Conservation (phyloP, 2,329 filamentous ascomycete genomes). For the Aspergillus unguis region DNA sequence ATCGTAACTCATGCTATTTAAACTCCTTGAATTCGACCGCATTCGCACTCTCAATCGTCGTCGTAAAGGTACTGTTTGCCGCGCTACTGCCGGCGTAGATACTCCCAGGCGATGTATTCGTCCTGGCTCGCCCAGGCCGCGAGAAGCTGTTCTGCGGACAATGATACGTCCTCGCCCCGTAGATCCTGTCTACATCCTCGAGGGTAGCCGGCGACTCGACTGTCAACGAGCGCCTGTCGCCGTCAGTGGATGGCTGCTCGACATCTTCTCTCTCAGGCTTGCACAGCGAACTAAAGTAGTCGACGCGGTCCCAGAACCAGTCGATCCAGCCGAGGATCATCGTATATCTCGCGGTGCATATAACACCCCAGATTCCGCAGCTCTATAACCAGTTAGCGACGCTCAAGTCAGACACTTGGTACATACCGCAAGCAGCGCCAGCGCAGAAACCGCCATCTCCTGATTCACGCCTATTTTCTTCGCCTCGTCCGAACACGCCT, state of each 20-base stretch:
- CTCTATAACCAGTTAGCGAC: neutral
- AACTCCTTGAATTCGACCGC: neutral
- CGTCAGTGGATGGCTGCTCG: neutral
- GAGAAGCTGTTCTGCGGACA: conserved; percentile 1
- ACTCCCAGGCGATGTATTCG: neutral
- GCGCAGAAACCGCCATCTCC: neutral
- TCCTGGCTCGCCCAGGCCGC: neutral
- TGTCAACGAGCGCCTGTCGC: neutral
- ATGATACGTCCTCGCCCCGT: conserved; percentile 1
- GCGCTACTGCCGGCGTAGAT: neutral
- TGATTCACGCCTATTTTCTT: neutral
- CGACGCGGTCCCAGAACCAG: neutral
- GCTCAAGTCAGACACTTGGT: neutral
- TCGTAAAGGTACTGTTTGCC: neutral
- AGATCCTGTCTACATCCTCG: neutral
- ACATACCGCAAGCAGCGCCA: conserved; percentile 5
- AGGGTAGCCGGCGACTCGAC: neutral
- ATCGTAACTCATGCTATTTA: no score
- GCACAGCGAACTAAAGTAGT: neutral
- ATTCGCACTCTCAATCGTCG: neutral
- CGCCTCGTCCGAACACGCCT: neutral
- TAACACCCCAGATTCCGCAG: conserved; percentile 5
- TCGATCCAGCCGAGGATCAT: conserved; percentile 6
- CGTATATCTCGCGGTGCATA: conserved; percentile 2
- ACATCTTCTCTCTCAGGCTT: no score